Percentiles rank a stretch among this genome's conserved stretches.
These are phyloP conservation scores for Umbilicus rupestris DNA, from an alignment of 164 flowering plant species.

Conservation along the genomic window DNA sequence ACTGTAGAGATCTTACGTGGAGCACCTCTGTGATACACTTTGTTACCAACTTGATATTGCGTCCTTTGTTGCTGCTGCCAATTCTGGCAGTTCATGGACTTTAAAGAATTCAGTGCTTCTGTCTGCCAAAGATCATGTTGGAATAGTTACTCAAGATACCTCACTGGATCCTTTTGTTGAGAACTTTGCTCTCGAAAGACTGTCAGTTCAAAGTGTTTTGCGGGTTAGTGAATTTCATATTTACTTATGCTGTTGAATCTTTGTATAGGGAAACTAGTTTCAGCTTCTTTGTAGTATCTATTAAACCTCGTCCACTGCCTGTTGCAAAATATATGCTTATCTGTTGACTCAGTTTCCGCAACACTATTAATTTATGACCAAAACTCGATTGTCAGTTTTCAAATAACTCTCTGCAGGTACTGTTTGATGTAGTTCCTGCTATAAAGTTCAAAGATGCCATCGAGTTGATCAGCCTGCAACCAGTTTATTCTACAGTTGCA, in stretches of 20 bases:
- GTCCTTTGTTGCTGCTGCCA: conserved; percentile 80
- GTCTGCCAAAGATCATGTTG: conserved; percentile 45
- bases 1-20: conserved; percentile 78
- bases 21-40: conserved; percentile 76
- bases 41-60: conserved; percentile 95
- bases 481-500: conserved; percentile 59
- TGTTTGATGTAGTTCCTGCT: conserved; percentile 91
- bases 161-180: conserved; percentile 78
- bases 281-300: not conserved
- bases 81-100: conserved; percentile 84
- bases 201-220: conserved; percentile 78
- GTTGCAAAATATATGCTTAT: not conserved
- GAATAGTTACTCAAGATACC: conserved; percentile 25
- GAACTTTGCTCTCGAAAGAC: conserved; percentile 84
- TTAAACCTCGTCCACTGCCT: not conserved
- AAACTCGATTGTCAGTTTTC: not conserved
- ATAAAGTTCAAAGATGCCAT: conserved; percentile 87
- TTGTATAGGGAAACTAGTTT: not conserved
- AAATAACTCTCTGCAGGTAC: conserved; percentile 45
- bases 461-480: conserved; percentile 90
- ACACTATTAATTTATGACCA: not conserved
- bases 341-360: not conserved
- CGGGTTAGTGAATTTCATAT: conserved; percentile 36
- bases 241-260: not conserved
- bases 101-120: conserved; percentile 56